These are phyloP conservation scores for Pseudofabraea citricarpa DNA, from an alignment of 2,329 filamentous ascomycete genomes.

Conservation along the genomic window DNA sequence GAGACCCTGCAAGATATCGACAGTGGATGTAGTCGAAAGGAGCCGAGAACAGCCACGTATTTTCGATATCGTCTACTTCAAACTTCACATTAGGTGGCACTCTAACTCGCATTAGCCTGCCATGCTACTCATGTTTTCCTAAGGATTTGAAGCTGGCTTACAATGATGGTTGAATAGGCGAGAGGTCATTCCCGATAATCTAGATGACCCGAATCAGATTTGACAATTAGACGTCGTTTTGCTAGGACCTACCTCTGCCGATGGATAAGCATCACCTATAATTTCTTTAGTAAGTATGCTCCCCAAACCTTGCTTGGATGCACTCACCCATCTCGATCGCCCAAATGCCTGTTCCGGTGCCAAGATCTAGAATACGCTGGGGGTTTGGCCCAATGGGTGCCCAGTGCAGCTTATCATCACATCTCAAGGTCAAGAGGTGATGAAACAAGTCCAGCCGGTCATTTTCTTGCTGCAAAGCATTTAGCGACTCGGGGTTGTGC, in stretches of 20 bases:
- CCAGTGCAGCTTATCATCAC: constrained; percentile 13
- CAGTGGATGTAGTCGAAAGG: constrained; percentile 30
- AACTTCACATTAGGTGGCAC: constrained; percentile 21
- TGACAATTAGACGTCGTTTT: background rate
- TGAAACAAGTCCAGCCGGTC: constrained; percentile 18
- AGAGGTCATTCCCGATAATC: background rate
- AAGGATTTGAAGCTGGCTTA: constrained; percentile 28
- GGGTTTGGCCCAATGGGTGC: constrained; percentile 20
- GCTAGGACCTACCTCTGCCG: background rate
- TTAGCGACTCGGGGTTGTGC: constrained; percentile 8
- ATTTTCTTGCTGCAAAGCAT: constrained; percentile 8
- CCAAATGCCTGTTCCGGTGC: constrained; percentile 57
- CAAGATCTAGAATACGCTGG: constrained; percentile 9
- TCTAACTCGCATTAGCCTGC: constrained; percentile 37
- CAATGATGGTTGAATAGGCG: constrained; percentile 1
- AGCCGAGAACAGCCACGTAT: constrained; percentile 26
- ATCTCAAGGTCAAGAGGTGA: constrained; percentile 16
- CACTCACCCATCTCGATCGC: constrained; percentile 51
- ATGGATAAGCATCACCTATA: background rate
- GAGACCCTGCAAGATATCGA: constrained; percentile 19
- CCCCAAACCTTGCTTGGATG: too few relatives aligned
- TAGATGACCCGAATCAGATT: background rate
- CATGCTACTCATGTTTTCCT: constrained; percentile 51
- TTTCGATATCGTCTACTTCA: constrained; percentile 25
- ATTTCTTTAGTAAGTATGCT: too few relatives aligned